phyloP scores from a whole-genome alignment of 164 flowering plant genomes.

The Piper betle region DNA sequence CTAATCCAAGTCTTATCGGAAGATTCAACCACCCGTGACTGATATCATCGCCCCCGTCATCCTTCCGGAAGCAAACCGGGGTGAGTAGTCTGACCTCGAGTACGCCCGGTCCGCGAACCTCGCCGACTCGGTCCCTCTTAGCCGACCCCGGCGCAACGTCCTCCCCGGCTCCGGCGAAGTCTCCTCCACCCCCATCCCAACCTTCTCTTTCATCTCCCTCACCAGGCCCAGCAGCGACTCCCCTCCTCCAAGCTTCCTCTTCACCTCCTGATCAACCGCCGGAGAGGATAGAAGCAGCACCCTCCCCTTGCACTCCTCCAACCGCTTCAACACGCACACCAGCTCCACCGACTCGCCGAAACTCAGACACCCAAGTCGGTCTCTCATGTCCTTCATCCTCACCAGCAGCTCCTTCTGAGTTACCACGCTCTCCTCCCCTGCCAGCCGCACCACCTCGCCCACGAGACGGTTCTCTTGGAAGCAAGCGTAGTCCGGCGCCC shows the following conservation, averaged over 20 bases:
- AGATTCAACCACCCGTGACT: neutral
- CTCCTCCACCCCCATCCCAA: conserved; percentile 17
- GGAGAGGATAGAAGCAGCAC: conserved; percentile 8
- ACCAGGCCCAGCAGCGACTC: conserved; percentile 39
- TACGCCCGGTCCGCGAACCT: conserved; percentile 22
- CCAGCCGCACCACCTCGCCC: conserved; percentile 28
- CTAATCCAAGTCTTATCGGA: too few relatives aligned
- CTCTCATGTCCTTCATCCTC: conserved; percentile 31
- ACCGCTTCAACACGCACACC: conserved; percentile 23
- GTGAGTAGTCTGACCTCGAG: conserved; percentile 14
- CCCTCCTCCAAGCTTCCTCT: conserved; percentile 11
- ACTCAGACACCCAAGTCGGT: conserved; percentile 28
- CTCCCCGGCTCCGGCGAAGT: conserved; percentile 9
- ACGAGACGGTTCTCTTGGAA: conserved; percentile 26
- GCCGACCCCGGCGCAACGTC: conserved; percentile 6
- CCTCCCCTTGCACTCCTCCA: conserved; percentile 39
- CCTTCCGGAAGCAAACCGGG: conserved; percentile 28
- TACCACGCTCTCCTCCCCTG: conserved; percentile 27
- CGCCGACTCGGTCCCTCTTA: conserved; percentile 30
- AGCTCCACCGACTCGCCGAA: conserved; percentile 38
- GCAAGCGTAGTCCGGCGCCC: conserved; percentile 29
- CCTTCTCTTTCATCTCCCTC: conserved; percentile 18
- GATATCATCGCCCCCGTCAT: neutral
- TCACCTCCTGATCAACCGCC: conserved; percentile 13
- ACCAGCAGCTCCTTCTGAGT: conserved; percentile 30